Evolutionary conservation across 2,329 filamentous ascomycete species (phyloP).

Genomic region (Pyrenophora graminea): DNA sequence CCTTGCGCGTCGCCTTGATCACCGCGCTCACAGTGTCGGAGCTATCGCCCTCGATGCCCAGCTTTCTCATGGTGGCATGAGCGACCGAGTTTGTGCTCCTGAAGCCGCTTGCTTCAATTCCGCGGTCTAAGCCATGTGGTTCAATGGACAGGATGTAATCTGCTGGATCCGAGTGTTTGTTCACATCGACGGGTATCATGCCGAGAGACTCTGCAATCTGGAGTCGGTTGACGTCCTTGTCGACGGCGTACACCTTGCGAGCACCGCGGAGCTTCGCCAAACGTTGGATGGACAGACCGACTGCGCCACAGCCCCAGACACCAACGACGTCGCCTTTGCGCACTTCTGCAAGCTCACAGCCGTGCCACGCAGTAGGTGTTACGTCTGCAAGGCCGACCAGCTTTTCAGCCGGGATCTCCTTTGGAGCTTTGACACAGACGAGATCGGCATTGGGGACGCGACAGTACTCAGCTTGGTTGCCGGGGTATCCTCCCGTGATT

Average conservation of each 20-base stretch:
- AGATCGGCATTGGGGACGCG: slow-evolving; percentile 15
- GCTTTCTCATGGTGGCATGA: slow-evolving; percentile 2
- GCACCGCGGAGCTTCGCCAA: slow-evolving; percentile 38
- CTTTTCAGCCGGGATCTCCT: background rate
- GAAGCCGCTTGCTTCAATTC: slow-evolving; percentile 13
- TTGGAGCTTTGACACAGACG: slow-evolving; percentile 2
- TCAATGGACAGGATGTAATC: slow-evolving; percentile 7
- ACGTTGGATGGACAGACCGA: slow-evolving; percentile 37
- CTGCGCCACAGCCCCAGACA: slow-evolving; percentile 40
- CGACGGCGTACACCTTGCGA: slow-evolving; percentile 37
- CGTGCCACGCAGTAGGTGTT: slow-evolving; percentile 5
- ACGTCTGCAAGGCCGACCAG: slow-evolving; percentile 7
- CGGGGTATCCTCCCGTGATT: slow-evolving; percentile 9
- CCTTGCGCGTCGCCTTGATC: slow-evolving; percentile 13
- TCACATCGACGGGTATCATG: slow-evolving; percentile 12
- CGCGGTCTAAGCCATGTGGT: slow-evolving; percentile 4
- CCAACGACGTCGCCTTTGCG: slow-evolving; percentile 30
- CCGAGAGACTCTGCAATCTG: slow-evolving; percentile 1
- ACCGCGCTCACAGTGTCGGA: slow-evolving; percentile 11
- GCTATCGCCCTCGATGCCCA: slow-evolving; percentile 8
- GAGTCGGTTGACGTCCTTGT: slow-evolving; percentile 14
- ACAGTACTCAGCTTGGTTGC: slow-evolving; percentile 14
- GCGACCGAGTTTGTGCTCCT: slow-evolving; percentile 5
- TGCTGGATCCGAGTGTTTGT: background rate
- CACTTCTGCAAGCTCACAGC: slow-evolving; percentile 7